Evolutionary conservation across 2,329 filamentous ascomycete genomes (phyloP), one percentile per base, ranked within the genome.

Genomic region (Epicoccum sorghinum): DNA sequence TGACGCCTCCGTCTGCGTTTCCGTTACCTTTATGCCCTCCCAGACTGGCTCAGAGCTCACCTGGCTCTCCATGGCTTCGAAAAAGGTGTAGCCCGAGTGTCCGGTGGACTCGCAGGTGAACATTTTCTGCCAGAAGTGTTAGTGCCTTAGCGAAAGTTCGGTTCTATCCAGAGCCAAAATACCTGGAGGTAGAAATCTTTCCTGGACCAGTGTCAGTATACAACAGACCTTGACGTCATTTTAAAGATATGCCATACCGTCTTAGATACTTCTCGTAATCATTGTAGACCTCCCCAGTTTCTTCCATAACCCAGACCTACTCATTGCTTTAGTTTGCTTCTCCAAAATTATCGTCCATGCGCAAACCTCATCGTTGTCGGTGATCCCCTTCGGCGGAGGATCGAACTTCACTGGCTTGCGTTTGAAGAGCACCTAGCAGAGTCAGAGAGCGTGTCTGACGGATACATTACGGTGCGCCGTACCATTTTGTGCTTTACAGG

Each of bases 81-180:
- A 97, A 75, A 96, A 99, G 3, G 86, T 93, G 62, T 97, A 81
- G 47, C 89, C 89, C 27, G 92, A 96, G 74, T 96, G 93, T 48
- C 95, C 95, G 10, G 92, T 96, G 62, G 98, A 96, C 72, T 96
- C 90, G 76, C 96, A 96, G 57, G 96, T 96, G 75, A 98, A 99
- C 50, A 89, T 87, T 70, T 87, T 90, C 87, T 93, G 65, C 38
- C 43, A 44, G 23, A 65, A 23, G 35, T 59, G 69, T 74, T 65
- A 71, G 55, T 42, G 13, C 18, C 18, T 18, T 18, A 18, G 18
- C 18, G 18, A 18, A 18, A 18, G 18, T 18, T 18, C 18, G 18
- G 18, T 2, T 18, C 24, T 10, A n/a, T 10, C 10, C 4, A 35
- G 23, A 4, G 18, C 13, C 22, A 7, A 18, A 22, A 69, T 80